Evolutionary conservation across 371 early-diverging fungal species (phyloP), one percentile per base, ranked within the genome.

Genomic region (Paraphysoderma sedebokerense): DNA sequence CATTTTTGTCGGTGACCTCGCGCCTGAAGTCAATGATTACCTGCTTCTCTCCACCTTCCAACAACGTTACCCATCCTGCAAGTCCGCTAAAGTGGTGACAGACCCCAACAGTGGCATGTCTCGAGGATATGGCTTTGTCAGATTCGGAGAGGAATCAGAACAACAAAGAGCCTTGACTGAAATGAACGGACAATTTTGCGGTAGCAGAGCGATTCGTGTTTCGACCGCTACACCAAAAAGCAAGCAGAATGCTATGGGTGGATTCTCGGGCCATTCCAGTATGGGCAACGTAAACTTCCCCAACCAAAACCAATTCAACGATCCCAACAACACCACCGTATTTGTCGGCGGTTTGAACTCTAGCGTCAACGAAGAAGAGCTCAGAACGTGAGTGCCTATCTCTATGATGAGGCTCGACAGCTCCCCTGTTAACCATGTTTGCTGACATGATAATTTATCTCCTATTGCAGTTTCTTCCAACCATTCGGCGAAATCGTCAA

Each of bases 251-350:
- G n/a, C n/a, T n/a, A n/a, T n/a, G n/a, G n/a, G n/a, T n/a, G n/a
- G n/a, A n/a, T n/a, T n/a, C n/a, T n/a, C n/a, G n/a, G n/a, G 19
- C 42, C 7, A 33, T 29, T 7, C 47, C 58, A 32, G 52, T 54
- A 31, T 50, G 47, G 37, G 39, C n/a, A n/a, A n/a, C n/a, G n/a
- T n/a, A n/a, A n/a, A n/a, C n/a, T n/a, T n/a, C n/a, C n/a, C n/a
- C n/a, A n/a, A n/a, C n/a, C n/a, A n/a, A n/a, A n/a, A n/a, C n/a
- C n/a, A n/a, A 24, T 59, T 62, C 47, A 68, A 56, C 2, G 93
- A 93, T 57, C 89, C 89, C 32, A 78, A 65, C 60, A 90, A 89
- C 60, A 91, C 92, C 3, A 91, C 93, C 1, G 88, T 93, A 22
- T 93, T 93, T 68, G 87, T 93, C 3, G 93, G 93, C 11, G 90